These are phyloP conservation scores for Hericium coralloides DNA, from an alignment of 768 basidiomycete genomes.

Conservation along the genomic window DNA sequence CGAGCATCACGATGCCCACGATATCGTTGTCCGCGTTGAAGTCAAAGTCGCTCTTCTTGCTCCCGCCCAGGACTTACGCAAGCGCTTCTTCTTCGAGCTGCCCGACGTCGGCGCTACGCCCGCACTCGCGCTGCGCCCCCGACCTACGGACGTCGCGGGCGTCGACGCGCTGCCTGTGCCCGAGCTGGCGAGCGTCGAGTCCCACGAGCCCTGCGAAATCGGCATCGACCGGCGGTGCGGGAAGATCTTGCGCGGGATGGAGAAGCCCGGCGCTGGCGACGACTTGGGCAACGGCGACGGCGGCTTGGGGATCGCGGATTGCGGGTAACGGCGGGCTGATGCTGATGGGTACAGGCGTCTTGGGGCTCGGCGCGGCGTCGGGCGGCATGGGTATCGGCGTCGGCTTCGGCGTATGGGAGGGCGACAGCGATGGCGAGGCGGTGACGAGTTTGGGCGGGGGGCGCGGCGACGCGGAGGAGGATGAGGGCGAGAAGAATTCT, in stretches of 20 bases:
- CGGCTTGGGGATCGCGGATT: slow-evolving; percentile 8
- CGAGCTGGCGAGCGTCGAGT: slow-evolving; percentile 14
- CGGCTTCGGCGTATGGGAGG: background rate
- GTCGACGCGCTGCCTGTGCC: background rate
- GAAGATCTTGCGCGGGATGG: slow-evolving; percentile 25
- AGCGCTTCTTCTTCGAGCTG: slow-evolving; percentile 24
- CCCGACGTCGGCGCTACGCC: background rate
- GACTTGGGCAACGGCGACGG: slow-evolving; percentile 17
- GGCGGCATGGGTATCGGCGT: slow-evolving; percentile 2
- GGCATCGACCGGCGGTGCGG: slow-evolving; percentile 24
- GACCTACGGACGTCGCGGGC: background rate
- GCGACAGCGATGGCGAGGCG: slow-evolving; percentile 19
- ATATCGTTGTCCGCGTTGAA: slow-evolving; percentile 72
- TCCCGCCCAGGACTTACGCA: slow-evolving; percentile 30
- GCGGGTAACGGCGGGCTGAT: slow-evolving; percentile 16
- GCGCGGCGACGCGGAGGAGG: slow-evolving; percentile 20
- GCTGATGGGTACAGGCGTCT: slow-evolving; percentile 9
- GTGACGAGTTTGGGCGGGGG: slow-evolving; percentile 7
- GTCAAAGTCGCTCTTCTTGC: slow-evolving; percentile 41
- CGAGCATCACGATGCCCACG: slow-evolving; percentile 90
- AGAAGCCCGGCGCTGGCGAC: background rate
- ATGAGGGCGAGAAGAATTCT: slow-evolving; percentile 24
- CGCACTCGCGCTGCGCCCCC: background rate
- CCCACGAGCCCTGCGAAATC: slow-evolving; percentile 21
- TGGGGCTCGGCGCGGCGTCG: slow-evolving; percentile 17